phyloP scores from a whole-genome alignment of 495 filamentous ascomycete genomes.

The Zalerion maritima region DNA sequence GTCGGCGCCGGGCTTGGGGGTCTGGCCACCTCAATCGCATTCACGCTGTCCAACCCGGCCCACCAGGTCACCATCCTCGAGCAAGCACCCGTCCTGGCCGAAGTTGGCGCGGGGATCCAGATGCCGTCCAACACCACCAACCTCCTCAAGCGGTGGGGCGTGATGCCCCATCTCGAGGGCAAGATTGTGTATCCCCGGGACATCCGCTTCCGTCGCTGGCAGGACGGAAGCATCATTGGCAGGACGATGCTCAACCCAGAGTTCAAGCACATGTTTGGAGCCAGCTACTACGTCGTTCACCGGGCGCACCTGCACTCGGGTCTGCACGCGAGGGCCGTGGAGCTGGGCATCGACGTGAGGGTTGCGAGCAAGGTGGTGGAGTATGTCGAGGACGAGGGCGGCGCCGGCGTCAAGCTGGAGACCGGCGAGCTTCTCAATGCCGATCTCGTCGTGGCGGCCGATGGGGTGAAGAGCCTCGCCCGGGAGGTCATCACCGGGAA shows the following conservation, averaged over 20 bases:
- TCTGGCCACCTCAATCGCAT: constrained; percentile 34
- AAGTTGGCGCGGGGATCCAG: constrained; percentile 36
- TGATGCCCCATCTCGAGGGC: constrained; percentile 18
- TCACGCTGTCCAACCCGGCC: constrained; percentile 24
- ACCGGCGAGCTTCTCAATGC: constrained; percentile 6
- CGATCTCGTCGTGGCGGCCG: constrained; percentile 31
- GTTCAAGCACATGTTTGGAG: constrained; percentile 19
- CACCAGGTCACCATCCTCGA: constrained; percentile 35
- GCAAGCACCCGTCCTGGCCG: constrained; percentile 20
- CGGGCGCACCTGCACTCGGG: constrained; percentile 27
- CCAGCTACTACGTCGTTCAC: constrained; percentile 31
- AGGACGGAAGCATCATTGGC: constrained; percentile 25
- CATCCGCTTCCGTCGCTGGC: constrained; percentile 29
- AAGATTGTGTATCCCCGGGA: constrained; percentile 21
- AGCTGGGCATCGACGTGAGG: constrained; percentile 29
- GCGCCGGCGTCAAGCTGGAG: constrained; percentile 11
- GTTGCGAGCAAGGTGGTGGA: constrained; percentile 34
- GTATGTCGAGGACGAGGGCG: constrained; percentile 32
- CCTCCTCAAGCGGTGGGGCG: constrained; percentile 22
- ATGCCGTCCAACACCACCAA: constrained; percentile 28
- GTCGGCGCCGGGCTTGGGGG: constrained; percentile 39
- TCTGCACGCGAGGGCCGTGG: constrained; percentile 16
- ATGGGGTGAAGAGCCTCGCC: constrained; percentile 24
- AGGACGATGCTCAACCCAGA: constrained; percentile 22
- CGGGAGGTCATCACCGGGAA: too few relatives aligned